Conservation (phyloP, 108 stramenopile genomes). For the Cyclotella kingstonii region DNA sequence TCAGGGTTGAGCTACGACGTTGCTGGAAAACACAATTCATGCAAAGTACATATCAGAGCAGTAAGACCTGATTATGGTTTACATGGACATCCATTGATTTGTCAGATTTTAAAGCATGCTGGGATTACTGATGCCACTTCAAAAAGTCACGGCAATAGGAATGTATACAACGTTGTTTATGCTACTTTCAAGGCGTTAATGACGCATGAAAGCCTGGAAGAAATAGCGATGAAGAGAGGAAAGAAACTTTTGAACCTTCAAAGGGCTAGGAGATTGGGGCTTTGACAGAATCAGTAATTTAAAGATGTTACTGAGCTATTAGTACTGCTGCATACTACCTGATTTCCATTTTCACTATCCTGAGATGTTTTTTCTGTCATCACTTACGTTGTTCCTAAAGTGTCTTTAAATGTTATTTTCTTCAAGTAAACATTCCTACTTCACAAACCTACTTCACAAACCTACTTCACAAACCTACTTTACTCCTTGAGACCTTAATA, state of each 20-base stretch:
- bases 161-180: constrained; percentile 79
- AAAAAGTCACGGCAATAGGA: constrained; percentile 86
- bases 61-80: constrained; percentile 67
- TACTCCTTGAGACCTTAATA: too few relatives aligned
- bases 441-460: too few relatives aligned
- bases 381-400: too few relatives aligned
- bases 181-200: constrained; percentile 92
- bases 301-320: constrained; percentile 8
- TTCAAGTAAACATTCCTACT: too few relatives aligned
- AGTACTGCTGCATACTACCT: background rate
- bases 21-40: constrained; percentile 88
- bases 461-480: too few relatives aligned
- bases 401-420: too few relatives aligned
- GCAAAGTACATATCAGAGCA: constrained; percentile 72
- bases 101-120: constrained; percentile 75
- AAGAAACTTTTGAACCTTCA: constrained; percentile 77
- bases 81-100: constrained; percentile 66
- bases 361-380: too few relatives aligned
- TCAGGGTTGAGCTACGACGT: constrained; percentile 71
- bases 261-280: constrained; percentile 67
- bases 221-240: constrained; percentile 87
- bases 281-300: constrained; percentile 27
- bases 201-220: constrained; percentile 87
- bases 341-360: too few relatives aligned
- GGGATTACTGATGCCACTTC: constrained; percentile 80